Evolutionary conservation across 768 basidiomycete species (phyloP), one percentile per base, ranked within the genome.

Genomic region (Suillus subluteus): DNA sequence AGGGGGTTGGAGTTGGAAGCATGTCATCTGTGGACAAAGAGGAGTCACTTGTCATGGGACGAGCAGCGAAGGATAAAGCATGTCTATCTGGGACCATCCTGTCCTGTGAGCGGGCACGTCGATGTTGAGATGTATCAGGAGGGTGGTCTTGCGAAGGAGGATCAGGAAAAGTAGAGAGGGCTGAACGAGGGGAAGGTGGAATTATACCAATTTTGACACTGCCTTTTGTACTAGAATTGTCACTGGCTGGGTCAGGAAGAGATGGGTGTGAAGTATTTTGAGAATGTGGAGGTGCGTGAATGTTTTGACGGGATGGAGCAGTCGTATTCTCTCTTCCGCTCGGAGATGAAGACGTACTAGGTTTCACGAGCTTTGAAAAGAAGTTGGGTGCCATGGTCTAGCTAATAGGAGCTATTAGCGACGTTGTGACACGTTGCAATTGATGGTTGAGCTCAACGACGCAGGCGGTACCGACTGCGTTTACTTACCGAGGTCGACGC

Each of bases 21-120:
- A 68, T 67, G 8, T 79, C 76, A 41, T 77, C 76, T 11, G 4
- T 43, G 3, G 67, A 43, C 6, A 68, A 21, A 4, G 50, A 67
- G 63, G 71, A 66, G 65, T 74, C 76, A 68, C 72, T 67, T 4
- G 72, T 62, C 59, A 61, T 59, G 0, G 76, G 66, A 48, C 78
- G 76, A 5, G 76, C 76, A 6, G 77, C 77, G 66, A 77, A 73
- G 26, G 76, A 77, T 41, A 77, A 63, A 65, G 75, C 77, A 66
- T 77, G 77, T 62, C 76, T 70, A n/a, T 77, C 70, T 9, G 56
- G 76, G 26, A 78, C 71, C 41, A 71, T 65, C 32, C 74, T 69
- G 40, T 77, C 76, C 59, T 78, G 76, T 3, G 77, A 77, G 32
- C 76, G 76, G 11, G 74, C 62, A 23, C 77, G 76, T 7, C 69